Percentiles rank a stretch among this genome's conserved stretches.
phyloP scores from a whole-genome alignment of 1,284 basidiomycete genomes.

The Thecaphora frezii region DNA sequence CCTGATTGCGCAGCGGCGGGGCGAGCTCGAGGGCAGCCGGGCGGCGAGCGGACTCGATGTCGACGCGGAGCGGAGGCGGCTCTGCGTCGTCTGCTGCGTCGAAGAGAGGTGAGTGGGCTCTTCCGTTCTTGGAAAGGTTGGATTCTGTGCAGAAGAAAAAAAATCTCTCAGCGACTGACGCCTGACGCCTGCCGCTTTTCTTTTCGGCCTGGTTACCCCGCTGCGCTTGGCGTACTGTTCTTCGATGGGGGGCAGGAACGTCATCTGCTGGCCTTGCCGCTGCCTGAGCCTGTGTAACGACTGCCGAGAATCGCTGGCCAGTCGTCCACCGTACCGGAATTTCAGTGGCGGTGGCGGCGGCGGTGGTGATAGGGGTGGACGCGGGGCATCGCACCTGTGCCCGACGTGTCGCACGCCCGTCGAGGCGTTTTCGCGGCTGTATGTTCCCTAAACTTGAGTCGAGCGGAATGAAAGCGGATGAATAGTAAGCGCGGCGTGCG shows the following conservation, averaged over 20 bases:
- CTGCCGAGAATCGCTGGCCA: constrained; percentile 48
- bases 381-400: constrained; percentile 31
- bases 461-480: too few relatives aligned
- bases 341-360: not conserved
- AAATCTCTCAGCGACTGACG: too few relatives aligned
- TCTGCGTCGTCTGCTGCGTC: constrained; percentile 30
- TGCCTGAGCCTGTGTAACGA: constrained; percentile 54
- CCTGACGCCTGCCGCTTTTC: too few relatives aligned
- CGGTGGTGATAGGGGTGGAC: not conserved
- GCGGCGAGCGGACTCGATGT: not conserved
- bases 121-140: too few relatives aligned
- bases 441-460: constrained; percentile 47
- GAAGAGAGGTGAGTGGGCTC: constrained; percentile 10
- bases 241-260: constrained; percentile 22
- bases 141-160: too few relatives aligned
- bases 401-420: constrained; percentile 50
- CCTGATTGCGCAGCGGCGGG: constrained; percentile 9
- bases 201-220: not conserved
- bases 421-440: constrained; percentile 41
- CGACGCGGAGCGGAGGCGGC: constrained; percentile 16
- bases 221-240: not conserved
- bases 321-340: constrained; percentile 26
- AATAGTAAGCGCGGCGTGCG: too few relatives aligned
- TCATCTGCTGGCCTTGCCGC: constrained; percentile 57
- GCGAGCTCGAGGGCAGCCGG: not conserved